phyloP scores from a whole-genome alignment of 1,139 yeast species.

The Diutina mesorugosa region DNA sequence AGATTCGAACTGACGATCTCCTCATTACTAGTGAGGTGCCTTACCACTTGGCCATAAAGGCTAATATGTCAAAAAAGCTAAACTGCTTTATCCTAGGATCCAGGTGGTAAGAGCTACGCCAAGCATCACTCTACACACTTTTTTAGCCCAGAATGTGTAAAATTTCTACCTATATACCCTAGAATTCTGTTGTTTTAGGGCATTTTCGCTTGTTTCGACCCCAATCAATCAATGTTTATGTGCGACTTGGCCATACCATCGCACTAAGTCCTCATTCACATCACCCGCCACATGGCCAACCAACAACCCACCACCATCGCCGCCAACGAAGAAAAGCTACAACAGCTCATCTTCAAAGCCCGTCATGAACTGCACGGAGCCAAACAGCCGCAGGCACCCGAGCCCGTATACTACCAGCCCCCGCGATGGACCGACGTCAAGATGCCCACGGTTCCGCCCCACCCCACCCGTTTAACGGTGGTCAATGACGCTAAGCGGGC shows the following conservation, averaged over 20 bases:
- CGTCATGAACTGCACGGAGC: neutral
- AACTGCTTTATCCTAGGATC: neutral
- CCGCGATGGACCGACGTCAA: neutral
- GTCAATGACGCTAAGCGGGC: neutral
- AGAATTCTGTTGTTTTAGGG: too few species aligned
- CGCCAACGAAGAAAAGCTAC: neutral
- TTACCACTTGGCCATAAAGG: slow-evolving; percentile 59
- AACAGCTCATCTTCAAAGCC: neutral
- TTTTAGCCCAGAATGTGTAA: too few species aligned
- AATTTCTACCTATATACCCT: too few species aligned
- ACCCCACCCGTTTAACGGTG: neutral
- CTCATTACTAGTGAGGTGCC: slow-evolving; percentile 89
- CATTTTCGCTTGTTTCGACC: neutral
- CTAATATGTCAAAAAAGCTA: neutral
- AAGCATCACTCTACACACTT: too few species aligned
- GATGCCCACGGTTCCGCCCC: neutral
- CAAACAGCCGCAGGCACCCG: neutral
- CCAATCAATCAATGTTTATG: neutral
- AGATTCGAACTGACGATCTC: slow-evolving; percentile 85
- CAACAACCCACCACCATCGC: neutral
- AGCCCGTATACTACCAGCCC: neutral
- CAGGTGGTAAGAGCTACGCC: too few species aligned
- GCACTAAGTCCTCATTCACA: neutral
- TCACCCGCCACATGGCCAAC: neutral
- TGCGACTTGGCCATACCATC: neutral